phyloP scores from a whole-genome alignment of 2,329 filamentous ascomycete species.

The Diplocarpon rosae region DNA sequence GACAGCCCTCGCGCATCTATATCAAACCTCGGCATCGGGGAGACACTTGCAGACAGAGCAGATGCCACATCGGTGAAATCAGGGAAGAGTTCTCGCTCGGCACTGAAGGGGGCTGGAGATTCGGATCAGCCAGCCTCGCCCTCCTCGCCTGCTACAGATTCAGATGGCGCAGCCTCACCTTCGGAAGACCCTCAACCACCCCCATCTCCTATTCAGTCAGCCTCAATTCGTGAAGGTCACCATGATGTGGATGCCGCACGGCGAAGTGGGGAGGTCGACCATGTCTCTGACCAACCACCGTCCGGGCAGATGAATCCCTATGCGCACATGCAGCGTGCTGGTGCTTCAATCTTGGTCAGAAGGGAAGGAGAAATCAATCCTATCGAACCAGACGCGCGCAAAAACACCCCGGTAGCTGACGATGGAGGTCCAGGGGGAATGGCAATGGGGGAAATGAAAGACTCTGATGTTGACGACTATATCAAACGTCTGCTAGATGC shows the following conservation, averaged over 20 bases:
- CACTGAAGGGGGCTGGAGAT: slow-evolving; percentile 31
- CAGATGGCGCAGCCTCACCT: slow-evolving; percentile 35
- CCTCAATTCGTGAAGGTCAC: slow-evolving; percentile 59
- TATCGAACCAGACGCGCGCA: slow-evolving; percentile 36
- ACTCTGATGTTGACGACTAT: slow-evolving; percentile 92
- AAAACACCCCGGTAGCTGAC: slow-evolving; percentile 29
- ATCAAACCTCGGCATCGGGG: slow-evolving; percentile 43
- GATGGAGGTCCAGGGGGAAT: slow-evolving; percentile 44
- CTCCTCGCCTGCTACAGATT: slow-evolving; percentile 20
- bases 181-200: slow-evolving; percentile 48
- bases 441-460: slow-evolving; percentile 82
- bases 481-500: slow-evolving; percentile 91
- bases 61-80: slow-evolving; percentile 70
- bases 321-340: slow-evolving; percentile 55
- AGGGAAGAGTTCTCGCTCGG: slow-evolving; percentile 47
- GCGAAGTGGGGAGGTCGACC: slow-evolving; percentile 80
- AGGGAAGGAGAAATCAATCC: slow-evolving; percentile 57
- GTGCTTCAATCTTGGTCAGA: slow-evolving; percentile 81
- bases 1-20: slow-evolving; percentile 76
- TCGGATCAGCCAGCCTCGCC: slow-evolving; percentile 28
- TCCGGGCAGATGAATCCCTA: slow-evolving; percentile 50
- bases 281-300: slow-evolving; percentile 84
- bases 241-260: slow-evolving; percentile 74
- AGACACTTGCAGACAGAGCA: slow-evolving; percentile 49
- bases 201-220: slow-evolving; percentile 78